Evolutionary conservation across 768 basidiomycete species (phyloP).

Genomic region (Pleurotus pulmonarius): DNA sequence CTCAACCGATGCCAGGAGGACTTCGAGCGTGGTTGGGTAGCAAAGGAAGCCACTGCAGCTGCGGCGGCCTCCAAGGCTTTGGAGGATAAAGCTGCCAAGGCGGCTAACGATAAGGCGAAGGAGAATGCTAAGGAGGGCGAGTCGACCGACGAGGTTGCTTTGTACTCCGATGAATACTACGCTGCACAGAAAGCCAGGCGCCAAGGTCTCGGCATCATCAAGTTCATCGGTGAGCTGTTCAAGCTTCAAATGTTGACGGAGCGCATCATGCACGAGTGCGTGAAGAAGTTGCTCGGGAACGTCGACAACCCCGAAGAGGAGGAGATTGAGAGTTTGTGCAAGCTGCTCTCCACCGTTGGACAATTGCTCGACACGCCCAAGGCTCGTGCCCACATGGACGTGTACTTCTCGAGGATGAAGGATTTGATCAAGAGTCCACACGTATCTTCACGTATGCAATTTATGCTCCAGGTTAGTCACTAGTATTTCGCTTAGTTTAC

Average conservation of each 20-base stretch:
- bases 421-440: conserved; percentile 71
- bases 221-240: conserved; percentile 98
- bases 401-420: conserved; percentile 91
- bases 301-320: conserved; percentile 96
- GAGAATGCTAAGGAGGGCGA: conserved; percentile 18
- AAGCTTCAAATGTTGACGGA: conserved; percentile 97
- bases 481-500: background rate
- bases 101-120: conserved; percentile 52
- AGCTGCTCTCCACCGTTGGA: conserved; percentile 88
- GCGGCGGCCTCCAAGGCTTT: conserved; percentile 82
- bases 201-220: conserved; percentile 93
- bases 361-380: conserved; percentile 75
- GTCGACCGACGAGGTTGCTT: conserved; percentile 61
- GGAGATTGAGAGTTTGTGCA: conserved; percentile 95
- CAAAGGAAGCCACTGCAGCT: conserved; percentile 81
- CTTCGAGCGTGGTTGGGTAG: conserved; percentile 94
- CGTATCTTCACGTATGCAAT: conserved; percentile 85
- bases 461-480: conserved; percentile 84
- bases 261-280: conserved; percentile 98
- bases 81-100: conserved; percentile 80
- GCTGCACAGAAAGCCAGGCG: conserved; percentile 96
- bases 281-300: conserved; percentile 92
- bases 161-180: conserved; percentile 96
- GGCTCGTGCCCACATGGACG: conserved; percentile 82
- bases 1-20: conserved; percentile 97